Base-by-base conservation (phyloP, 257 asterid species). In the Solanum boliviense region DNA sequence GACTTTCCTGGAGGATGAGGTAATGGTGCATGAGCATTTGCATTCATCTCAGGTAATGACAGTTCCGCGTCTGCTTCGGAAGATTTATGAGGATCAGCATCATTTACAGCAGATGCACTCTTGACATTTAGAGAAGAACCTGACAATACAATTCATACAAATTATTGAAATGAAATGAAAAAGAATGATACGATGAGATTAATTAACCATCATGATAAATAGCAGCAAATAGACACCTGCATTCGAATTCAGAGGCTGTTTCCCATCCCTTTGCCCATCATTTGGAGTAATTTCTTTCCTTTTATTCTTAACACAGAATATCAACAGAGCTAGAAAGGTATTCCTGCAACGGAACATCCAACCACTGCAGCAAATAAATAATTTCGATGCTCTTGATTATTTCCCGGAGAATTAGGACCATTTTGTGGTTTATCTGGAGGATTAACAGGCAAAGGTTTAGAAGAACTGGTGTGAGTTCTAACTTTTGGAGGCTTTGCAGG, bases 1-100 rank as follows among this genome's bases (percentile, higher is more conserved):
- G 89, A 87, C 44, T 88, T 90, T 92, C 94, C 98, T 2, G 98
- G 98, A 91, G 98, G 98, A 89, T 90, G 95, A 11, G 98, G 97
- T 89, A 95, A 83, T 10, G 87, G 15, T 35, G 87, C 58, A 52
- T 52, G 86, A 83, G 56, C 78, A 89, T 73, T 92, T 79, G 39
- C 92, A 39, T 34, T 85, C 82, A 44, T 76, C 91, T 31, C 35
- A 87, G 41, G 83, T 20, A 84, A 76, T 92, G 58, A 87, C 18
- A 71, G 70, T 56, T 85, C 31, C 13, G 23, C 10, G 87, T 89
- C n/a, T 16, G 62, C 62, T 52, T 52, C 62, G 62, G 62, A 52
- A 52, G 62, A 52, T 89, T 70, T 87, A 68, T 62, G 85, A 88
- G 34, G n/a, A 60, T 86, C 67, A 83, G 65, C 91, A 71, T 48